Evolutionary conservation across 2,329 filamentous ascomycete genomes (phyloP), one percentile per base, ranked within the genome.

Genomic region (Alternaria sp.): DNA sequence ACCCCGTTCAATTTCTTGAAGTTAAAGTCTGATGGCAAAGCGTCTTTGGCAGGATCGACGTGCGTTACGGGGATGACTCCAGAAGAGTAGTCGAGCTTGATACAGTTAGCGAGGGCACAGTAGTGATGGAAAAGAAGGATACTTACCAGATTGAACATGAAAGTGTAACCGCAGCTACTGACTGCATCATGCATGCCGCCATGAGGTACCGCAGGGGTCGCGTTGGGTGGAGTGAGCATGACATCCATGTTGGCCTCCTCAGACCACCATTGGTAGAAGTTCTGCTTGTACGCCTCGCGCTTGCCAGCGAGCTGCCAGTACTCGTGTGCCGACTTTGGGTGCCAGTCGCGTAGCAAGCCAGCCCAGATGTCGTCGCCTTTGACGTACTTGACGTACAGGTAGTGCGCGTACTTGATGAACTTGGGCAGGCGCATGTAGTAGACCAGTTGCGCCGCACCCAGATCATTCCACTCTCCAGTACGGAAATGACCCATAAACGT

Each of bases 91-190:
- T 97, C 95, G 52, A 97, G 87, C 88, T 92, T 65, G 25, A 9
- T 21, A 10, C 3, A 5, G 62, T 73, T 49, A 70, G 65, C 19
- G 40, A 40, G 4, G 4, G 17, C 43, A 13, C 7, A 30, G 25
- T 9, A 57, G 32, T 17, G 5, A 8, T 9, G 7, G n/a, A 9
- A 12, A 8, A 7, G 23, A 12, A 49, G 4, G n/a, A 45, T 7
- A 82, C 88, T 80, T 82, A 92, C 90, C 73, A 97, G 69, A 73
- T 97, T 97, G 83, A 96, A 98, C 59, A 97, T 81, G 77, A 97
- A 97, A 0, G 94, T 97, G 76, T 98, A 97, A 1, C 93, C 93
- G 73, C 94, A 97, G 69, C 90, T 93, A 66, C 91, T 91, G 47
- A 96, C 89, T 3, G 93, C 93, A 71, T 95, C 90, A 69, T 88